Percentiles rank a stretch among this genome's conserved stretches.
Evolutionary conservation across 2,329 filamentous ascomycete species (phyloP).

Genomic region (Biscogniauxia marginata): DNA sequence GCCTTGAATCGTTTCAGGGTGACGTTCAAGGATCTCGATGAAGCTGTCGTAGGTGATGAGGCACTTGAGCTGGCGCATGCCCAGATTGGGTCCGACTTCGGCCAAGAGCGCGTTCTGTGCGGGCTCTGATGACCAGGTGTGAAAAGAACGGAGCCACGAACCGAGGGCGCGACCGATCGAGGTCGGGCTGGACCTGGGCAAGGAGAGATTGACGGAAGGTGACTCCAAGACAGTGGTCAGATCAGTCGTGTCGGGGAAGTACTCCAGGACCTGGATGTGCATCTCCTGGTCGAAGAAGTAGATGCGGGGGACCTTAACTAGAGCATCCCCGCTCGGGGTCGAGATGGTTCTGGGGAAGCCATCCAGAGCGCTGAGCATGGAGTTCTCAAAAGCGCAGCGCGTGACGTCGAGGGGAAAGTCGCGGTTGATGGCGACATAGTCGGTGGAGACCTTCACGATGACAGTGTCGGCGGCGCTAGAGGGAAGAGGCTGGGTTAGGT

Average conservation of each 20-base stretch:
- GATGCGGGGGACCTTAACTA: constrained; percentile 4
- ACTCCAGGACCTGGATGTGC: constrained; percentile 6
- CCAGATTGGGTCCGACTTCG: constrained; percentile 2
- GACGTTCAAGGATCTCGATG: constrained; percentile 7
- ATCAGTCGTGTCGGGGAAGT: constrained; percentile 3
- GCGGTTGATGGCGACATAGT: constrained; percentile 1
- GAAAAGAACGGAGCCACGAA: constrained; percentile 9
- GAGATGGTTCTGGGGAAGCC: constrained; percentile 5
- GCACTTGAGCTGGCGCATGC: constrained; percentile 10
- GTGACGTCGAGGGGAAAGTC: constrained; percentile 5
- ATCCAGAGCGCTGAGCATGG: constrained; percentile 4
- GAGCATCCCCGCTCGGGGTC: neutral
- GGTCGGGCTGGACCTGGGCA: neutral
- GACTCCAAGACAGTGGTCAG: constrained; percentile 4
- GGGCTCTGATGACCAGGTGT: constrained; percentile 4
- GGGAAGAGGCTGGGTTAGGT: neutral
- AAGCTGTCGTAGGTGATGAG: constrained; percentile 12
- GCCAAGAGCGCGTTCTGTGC: neutral
- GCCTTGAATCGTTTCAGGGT: constrained; percentile 4
- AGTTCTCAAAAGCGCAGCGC: constrained; percentile 4
- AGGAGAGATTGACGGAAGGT: neutral
- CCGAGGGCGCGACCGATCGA: constrained; percentile 3
- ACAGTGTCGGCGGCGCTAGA: neutral
- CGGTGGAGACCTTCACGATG: constrained; percentile 6
- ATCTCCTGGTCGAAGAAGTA: constrained; percentile 2